A percentile compares a stretch with the other conserved stretches of the same genome.
These are phyloP conservation scores for Lizanozyma gosingica DNA, from an alignment of 1,139 yeast genomes.

Conservation along the genomic window DNA sequence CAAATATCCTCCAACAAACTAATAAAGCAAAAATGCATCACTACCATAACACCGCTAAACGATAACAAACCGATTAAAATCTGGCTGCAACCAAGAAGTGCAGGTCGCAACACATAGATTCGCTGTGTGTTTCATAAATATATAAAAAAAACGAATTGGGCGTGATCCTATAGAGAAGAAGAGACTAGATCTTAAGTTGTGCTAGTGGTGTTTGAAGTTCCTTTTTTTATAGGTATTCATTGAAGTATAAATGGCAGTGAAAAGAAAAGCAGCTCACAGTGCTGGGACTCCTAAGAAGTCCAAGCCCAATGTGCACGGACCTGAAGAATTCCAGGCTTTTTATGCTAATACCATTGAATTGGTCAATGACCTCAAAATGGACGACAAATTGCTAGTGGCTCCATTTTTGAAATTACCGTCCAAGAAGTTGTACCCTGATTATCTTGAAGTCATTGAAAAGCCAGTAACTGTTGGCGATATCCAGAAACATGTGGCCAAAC, in stretches of 20 bases:
- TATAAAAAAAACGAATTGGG: no score
- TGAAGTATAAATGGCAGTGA: slow-evolving; percentile 24
- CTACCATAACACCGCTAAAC: no score
- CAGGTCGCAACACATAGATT: no score
- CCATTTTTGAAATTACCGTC: slow-evolving; percentile 66
- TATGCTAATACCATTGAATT: neutral
- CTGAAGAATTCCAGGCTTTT: neutral
- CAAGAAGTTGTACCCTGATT: slow-evolving; percentile 73
- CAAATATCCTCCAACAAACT: no score
- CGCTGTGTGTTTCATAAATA: no score
- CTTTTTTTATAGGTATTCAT: no score
- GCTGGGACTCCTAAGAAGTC: neutral
- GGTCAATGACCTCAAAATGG: neutral
- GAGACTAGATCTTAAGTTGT: no score
- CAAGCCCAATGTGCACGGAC: neutral
- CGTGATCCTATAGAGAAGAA: no score
- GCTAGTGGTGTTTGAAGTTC: no score
- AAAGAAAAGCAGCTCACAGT: slow-evolving; percentile 12
- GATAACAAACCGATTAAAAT: no score
- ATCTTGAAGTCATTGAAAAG: slow-evolving; percentile 53
- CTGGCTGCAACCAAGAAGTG: no score
- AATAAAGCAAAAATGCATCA: no score
- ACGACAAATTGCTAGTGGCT: slow-evolving; percentile 19
- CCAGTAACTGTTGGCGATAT: slow-evolving; percentile 69
- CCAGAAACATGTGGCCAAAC: slow-evolving; percentile 32